Percentiles rank a stretch among this genome's conserved stretches.
Evolutionary conservation across 1,284 basidiomycete genomes (phyloP).

Genomic region (Austroboletus olivaceoglutinosus): DNA sequence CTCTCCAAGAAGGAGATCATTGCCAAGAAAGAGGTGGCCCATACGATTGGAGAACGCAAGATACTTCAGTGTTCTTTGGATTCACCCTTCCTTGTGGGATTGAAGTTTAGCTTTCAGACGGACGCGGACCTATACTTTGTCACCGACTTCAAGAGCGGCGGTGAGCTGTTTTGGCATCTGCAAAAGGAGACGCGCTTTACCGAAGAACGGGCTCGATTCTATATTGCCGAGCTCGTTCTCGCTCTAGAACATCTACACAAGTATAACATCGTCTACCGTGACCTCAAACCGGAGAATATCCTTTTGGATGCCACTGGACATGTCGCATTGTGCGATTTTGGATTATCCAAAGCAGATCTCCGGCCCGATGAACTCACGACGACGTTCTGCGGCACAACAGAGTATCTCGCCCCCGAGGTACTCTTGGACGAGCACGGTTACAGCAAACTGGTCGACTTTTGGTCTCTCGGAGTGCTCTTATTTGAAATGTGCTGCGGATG

Average conservation of each 20-base stretch:
- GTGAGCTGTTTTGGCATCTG: conserved; percentile 97
- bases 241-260: conserved; percentile 96
- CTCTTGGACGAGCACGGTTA: conserved; percentile 99
- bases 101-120: conserved; percentile 99
- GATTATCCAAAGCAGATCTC: conserved; percentile 94
- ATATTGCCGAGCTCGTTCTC: conserved; percentile 91
- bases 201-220: conserved; percentile 92
- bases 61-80: conserved; percentile 94
- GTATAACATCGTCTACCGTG: conserved; percentile 96
- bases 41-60: conserved; percentile 99
- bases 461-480: conserved; percentile 89
- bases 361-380: conserved; percentile 94
- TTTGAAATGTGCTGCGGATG: conserved; percentile 99
- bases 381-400: conserved; percentile 96
- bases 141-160: conserved; percentile 98
- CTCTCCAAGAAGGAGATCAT: conserved; percentile 98
- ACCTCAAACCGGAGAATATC: conserved; percentile 97
- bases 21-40: conserved; percentile 98
- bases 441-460: conserved; percentile 98
- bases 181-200: conserved; percentile 92
- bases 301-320: conserved; percentile 96
- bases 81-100: conserved; percentile 95
- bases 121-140: conserved; percentile 95
- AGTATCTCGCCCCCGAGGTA: conserved; percentile 98
- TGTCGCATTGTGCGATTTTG: conserved; percentile 96